Conservation (phyloP, 306 rosid species). For the Oxytropis ochrocephala region DNA sequence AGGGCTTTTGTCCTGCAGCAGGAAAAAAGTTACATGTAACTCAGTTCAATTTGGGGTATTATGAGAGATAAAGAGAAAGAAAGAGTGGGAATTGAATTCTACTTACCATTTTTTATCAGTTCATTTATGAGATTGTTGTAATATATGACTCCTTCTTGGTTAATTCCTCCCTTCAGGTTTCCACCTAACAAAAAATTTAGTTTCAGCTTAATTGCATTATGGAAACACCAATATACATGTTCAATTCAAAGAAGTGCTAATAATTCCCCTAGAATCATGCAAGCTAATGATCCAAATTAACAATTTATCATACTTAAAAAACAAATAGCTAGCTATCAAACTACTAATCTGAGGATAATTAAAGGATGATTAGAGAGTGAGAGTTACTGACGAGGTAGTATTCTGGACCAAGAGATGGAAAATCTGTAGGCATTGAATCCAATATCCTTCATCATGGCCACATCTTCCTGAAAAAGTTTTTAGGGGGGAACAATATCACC, state of each 20-base stretch:
- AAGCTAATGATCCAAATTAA: background rate
- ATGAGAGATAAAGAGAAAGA: background rate
- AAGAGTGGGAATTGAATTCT: background rate
- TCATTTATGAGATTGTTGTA: slow-evolving; percentile 63
- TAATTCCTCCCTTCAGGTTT: slow-evolving; percentile 52
- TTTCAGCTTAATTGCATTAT: slow-evolving; percentile 1
- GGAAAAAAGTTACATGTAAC: background rate
- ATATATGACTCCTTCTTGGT: slow-evolving; percentile 45
- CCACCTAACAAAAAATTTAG: slow-evolving; percentile 34
- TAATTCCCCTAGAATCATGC: background rate
- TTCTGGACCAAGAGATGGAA: slow-evolving; percentile 60
- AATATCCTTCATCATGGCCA: slow-evolving; percentile 50
- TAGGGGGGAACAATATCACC: background rate
- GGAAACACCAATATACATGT: background rate
- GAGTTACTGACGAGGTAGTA: slow-evolving; percentile 53
- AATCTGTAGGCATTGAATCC: slow-evolving; percentile 54
- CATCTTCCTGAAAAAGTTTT: slow-evolving; percentile 39
- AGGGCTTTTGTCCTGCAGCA: slow-evolving; percentile 46
- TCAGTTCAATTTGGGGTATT: background rate
- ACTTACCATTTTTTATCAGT: slow-evolving; percentile 39
- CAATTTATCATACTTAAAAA: background rate
- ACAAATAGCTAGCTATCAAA: background rate
- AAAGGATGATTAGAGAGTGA: background rate
- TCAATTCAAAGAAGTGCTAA: background rate
- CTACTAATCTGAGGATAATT: background rate